Conservation (phyloP, 2,329 filamentous ascomycete species). For the Clarireedia sp. region DNA sequence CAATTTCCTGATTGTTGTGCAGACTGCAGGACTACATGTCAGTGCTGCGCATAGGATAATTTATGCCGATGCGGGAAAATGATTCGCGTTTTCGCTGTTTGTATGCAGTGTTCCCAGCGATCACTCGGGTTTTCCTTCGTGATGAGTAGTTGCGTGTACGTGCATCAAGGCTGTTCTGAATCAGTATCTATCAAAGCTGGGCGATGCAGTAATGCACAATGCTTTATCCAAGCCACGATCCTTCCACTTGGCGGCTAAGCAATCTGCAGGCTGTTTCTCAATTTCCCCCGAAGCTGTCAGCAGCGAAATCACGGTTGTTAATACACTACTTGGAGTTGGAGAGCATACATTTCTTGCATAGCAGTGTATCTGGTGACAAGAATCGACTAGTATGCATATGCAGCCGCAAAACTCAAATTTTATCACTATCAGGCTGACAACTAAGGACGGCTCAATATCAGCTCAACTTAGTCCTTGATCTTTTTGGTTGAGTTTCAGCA, state of each 20-base stretch:
- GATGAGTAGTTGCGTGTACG: background rate
- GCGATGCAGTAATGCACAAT: background rate
- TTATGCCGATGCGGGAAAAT: background rate
- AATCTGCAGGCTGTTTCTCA: background rate
- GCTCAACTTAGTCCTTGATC: background rate
- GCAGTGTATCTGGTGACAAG: background rate
- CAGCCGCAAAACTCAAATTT: conserved; percentile 1
- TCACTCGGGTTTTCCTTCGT: background rate
- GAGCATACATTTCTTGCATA: background rate
- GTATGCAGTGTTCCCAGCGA: background rate
- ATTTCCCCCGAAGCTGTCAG: background rate
- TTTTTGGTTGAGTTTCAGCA: background rate
- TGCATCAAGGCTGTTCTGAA: background rate
- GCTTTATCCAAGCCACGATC: conserved; percentile 2
- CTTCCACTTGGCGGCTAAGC: background rate
- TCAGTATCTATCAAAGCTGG: background rate
- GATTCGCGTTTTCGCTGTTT: background rate
- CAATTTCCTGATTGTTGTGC: no score
- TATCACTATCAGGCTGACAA: background rate
- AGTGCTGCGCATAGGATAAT: background rate
- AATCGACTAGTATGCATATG: conserved; percentile 3
- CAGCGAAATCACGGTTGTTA: background rate
- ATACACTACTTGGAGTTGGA: background rate
- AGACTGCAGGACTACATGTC: no score
- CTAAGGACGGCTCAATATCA: background rate